phyloP scores from a whole-genome alignment of 2,329 filamentous ascomycete genomes.

The Aureobasidium sp. region DNA sequence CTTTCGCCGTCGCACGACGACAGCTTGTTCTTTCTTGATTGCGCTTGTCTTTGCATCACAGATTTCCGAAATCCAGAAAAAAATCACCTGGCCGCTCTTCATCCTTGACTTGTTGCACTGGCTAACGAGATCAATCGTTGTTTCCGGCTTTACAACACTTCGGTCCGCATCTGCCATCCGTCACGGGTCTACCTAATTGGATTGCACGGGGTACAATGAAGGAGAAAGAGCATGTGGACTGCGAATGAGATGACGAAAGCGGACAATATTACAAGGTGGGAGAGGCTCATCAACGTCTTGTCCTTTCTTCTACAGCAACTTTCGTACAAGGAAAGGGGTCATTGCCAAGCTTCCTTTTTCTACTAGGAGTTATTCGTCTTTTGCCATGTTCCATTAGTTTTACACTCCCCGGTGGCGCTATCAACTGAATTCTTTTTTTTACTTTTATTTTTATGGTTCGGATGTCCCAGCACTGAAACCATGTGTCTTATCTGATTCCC shows the following conservation, averaged over 20 bases:
- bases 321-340: not conserved
- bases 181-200: not conserved
- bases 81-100: not conserved
- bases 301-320: not conserved
- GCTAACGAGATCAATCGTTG: not conserved
- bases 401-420: constrained; percentile 4
- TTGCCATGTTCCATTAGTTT: not conserved
- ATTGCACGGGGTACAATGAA: not conserved
- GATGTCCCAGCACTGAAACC: too few relatives aligned
- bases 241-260: not conserved
- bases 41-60: constrained; percentile 1
- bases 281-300: not conserved
- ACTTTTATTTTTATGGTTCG: not conserved
- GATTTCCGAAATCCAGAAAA: not conserved
- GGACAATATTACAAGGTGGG: not conserved
- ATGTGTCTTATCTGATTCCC: too few relatives aligned
- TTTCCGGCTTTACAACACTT: not conserved
- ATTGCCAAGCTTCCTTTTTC: not conserved
- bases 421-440: constrained; percentile 2
- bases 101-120: not conserved
- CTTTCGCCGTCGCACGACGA: not conserved
- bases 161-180: not conserved
- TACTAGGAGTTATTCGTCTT: not conserved
- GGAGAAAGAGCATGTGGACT: not conserved
- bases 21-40: not conserved